Percentiles rank a stretch among this genome's conserved stretches.
Conservation (phyloP, 2,329 filamentous ascomycete species). For the Pleurostoma richardsiae region DNA sequence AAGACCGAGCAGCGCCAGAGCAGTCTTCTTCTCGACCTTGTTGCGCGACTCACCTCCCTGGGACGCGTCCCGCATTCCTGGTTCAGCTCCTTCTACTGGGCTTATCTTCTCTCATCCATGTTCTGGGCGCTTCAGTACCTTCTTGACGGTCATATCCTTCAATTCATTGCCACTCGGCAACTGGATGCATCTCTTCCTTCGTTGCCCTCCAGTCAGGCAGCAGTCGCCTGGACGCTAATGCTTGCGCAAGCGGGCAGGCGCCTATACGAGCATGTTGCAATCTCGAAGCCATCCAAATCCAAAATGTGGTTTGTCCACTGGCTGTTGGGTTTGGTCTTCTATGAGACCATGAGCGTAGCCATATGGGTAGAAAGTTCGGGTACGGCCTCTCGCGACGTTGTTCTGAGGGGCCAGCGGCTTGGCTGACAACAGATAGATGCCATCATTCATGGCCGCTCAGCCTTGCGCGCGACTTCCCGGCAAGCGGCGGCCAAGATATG, state of each 20-base stretch:
- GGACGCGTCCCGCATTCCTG: conserved; percentile 76
- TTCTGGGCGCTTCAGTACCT: conserved; percentile 70
- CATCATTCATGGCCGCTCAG: no score
- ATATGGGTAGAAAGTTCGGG: conserved; percentile 81
- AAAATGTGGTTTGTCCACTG: conserved; percentile 86
- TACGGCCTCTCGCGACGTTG: conserved; percentile 31
- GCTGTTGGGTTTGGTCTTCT: conserved; percentile 73
- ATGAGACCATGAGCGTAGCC: conserved; percentile 65
- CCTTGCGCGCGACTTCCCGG: no score
- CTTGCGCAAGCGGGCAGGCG: conserved; percentile 69
- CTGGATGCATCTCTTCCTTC: conserved; percentile 23
- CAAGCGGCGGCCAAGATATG: no score
- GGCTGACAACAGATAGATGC: conserved; percentile 10
- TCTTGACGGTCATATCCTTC: conserved; percentile 47
- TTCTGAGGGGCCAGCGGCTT: conserved; percentile 5
- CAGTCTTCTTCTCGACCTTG: conserved; percentile 15
- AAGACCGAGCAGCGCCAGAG: not conserved
- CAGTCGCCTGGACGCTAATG: conserved; percentile 68
- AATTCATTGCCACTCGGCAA: conserved; percentile 31
- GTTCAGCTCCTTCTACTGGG: conserved; percentile 83
- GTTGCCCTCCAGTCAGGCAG: conserved; percentile 59
- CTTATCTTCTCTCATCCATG: conserved; percentile 62
- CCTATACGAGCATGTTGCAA: conserved; percentile 65
- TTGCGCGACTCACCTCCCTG: conserved; percentile 29
- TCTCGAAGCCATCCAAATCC: conserved; percentile 63